These are phyloP conservation scores for Ceratocystis ficicola DNA, from an alignment of 2,329 filamentous ascomycete species.

Conservation along the genomic window DNA sequence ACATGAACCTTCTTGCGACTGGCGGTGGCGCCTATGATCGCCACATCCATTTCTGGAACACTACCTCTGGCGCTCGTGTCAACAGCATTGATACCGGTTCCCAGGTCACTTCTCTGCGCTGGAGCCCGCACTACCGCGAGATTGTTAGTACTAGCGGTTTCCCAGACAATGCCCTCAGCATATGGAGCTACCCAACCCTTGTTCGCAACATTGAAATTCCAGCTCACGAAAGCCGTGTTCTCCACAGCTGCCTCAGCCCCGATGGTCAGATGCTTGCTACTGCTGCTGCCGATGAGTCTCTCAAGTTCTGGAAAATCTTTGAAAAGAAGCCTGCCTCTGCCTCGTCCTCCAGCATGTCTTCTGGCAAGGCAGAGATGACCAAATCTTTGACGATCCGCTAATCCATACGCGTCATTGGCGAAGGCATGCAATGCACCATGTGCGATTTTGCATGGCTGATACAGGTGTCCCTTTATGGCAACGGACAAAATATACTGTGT, in stretches of 20 bases:
- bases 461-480: background rate
- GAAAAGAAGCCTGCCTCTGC: constrained; percentile 85
- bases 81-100: constrained; percentile 99
- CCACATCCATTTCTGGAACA: constrained; percentile 99
- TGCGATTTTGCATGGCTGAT: background rate
- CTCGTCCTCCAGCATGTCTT: constrained; percentile 53
- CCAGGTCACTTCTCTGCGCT: constrained; percentile 89
- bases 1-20: constrained; percentile 90
- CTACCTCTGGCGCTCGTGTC: constrained; percentile 88
- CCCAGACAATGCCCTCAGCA: constrained; percentile 97
- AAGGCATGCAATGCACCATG: background rate
- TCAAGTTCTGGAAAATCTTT: constrained; percentile 99
- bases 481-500: background rate
- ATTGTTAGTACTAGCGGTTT: constrained; percentile 96
- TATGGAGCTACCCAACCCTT: constrained; percentile 96
- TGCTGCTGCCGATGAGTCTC: constrained; percentile 84
- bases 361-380: constrained; percentile 69
- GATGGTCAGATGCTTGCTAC: constrained; percentile 98
- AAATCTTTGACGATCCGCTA: constrained; percentile 94
- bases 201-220: constrained; percentile 98
- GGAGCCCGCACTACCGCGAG: constrained; percentile 95
- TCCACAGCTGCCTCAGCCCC: constrained; percentile 93
- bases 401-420: constrained; percentile 17
- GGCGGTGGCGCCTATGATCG: constrained; percentile 93
- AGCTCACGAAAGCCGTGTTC: constrained; percentile 88